phyloP scores from a whole-genome alignment of 352 stramenopile genomes.

The Phytophthora tentaculata region DNA sequence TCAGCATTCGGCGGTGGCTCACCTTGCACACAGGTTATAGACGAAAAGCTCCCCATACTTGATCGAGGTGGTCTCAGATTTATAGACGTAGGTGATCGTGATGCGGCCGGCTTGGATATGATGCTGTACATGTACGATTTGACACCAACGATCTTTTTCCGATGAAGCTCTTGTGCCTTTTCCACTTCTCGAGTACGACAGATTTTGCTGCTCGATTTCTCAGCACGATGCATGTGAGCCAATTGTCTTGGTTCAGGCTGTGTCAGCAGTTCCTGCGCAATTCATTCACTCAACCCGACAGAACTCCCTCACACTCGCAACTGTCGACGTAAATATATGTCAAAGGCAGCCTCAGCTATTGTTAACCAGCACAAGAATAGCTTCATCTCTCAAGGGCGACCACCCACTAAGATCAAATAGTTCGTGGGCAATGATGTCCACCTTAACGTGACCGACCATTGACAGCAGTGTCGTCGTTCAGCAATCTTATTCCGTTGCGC shows the following conservation, averaged over 20 bases:
- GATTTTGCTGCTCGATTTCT: constrained; percentile 83
- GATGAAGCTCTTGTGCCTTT: constrained; percentile 71
- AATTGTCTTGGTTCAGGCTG: background rate
- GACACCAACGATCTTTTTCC: constrained; percentile 73
- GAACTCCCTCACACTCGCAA: background rate
- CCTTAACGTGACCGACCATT: too few species aligned
- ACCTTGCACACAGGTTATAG: constrained; percentile 2
- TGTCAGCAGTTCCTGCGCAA: background rate
- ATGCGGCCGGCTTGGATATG: constrained; percentile 36
- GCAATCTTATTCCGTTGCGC: background rate
- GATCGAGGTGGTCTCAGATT: constrained; percentile 25
- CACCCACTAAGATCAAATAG: too few species aligned
- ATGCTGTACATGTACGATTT: constrained; percentile 58
- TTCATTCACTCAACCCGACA: constrained; percentile 12
- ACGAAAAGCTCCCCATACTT: constrained; percentile 18
- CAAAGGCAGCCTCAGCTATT: constrained; percentile 2
- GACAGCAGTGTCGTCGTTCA: too few species aligned
- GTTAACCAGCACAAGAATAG: constrained; percentile 26
- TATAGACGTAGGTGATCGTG: constrained; percentile 27
- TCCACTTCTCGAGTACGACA: constrained; percentile 74
- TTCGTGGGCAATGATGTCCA: too few species aligned
- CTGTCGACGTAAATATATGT: constrained; percentile 24
- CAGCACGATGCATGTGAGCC: constrained; percentile 63
- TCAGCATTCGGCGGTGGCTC: constrained; percentile 1
- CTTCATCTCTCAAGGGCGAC: too few species aligned